Conservation (phyloP, 2,329 filamentous ascomycete species). For the Fusarium pilosicola region DNA sequence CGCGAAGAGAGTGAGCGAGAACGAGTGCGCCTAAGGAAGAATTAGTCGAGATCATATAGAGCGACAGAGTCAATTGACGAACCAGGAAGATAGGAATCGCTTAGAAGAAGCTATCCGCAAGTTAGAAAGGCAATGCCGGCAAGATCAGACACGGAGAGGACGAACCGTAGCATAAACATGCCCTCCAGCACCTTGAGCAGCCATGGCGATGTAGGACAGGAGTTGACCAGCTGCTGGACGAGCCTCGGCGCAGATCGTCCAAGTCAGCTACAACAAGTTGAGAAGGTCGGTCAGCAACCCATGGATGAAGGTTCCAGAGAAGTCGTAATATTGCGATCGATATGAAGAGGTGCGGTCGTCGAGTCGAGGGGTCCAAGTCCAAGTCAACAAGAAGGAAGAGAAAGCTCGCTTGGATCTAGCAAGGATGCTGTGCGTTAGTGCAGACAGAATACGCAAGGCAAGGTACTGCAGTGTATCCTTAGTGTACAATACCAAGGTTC, state of each 20-base stretch:
- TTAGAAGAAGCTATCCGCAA: constrained; percentile 80
- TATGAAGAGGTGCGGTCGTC: constrained; percentile 33
- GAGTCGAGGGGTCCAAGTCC: constrained; percentile 17
- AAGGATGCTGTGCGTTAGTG: constrained; percentile 23
- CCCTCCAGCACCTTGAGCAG: constrained; percentile 48
- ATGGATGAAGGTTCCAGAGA: constrained; percentile 26
- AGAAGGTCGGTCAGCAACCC: constrained; percentile 38
- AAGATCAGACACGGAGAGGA: constrained; percentile 33
- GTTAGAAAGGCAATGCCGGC: constrained; percentile 5
- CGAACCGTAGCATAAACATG: constrained; percentile 68
- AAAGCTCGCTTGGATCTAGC: constrained; percentile 16
- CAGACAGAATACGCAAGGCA: neutral
- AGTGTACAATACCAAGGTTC: neutral
- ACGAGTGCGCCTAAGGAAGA: constrained; percentile 80
- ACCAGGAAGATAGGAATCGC: constrained; percentile 94
- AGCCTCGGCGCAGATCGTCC: constrained; percentile 33
- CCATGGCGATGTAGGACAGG: constrained; percentile 46
- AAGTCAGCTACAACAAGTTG: constrained; percentile 37
- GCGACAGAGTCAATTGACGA: constrained; percentile 45
- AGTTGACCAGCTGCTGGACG: constrained; percentile 35
- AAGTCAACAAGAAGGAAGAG: constrained; percentile 20
- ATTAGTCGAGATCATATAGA: constrained; percentile 15
- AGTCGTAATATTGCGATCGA: constrained; percentile 24
- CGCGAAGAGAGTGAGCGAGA: constrained; percentile 91
- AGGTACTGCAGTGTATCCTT: neutral